Evolutionary conservation across 345 rosid genomes (phyloP), one percentile per base, ranked within the genome.

Genomic region (Toxicodendron radicans): DNA sequence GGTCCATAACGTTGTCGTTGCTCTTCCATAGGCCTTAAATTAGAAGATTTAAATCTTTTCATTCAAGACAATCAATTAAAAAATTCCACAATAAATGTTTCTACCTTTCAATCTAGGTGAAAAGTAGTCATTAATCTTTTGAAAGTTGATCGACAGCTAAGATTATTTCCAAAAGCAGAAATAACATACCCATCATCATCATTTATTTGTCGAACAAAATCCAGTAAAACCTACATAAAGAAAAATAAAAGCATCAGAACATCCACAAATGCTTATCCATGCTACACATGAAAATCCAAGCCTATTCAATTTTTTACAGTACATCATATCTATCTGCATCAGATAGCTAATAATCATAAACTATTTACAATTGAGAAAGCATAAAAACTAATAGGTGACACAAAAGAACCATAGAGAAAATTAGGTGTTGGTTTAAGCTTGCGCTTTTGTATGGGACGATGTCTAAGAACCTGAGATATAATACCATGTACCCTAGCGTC

Each of bases 1-100:
- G 97, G 94, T 77, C 99, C 99, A 87, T 95, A 95, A 58, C 97
- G 95, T 62, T 91, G 90, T 20, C 99, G 84, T 67, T 95, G 99
- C 89, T 90, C 99, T 90, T 95, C 99, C 99, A 95, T 95, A 70
- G 99, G 99, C 85, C 99, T 95, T 62, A 76, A 51, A 77, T 58
- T 52, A 65, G 54, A 83, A 70, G 13, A 80, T 57, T 24, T 17
- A 68, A 63, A 64, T 18, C 20, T n/a, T 76, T 17, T 74, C 58
- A 73, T 23, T 64, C 63, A 64, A 63, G 56, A 73, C 30, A 41
- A 59, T 56, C 20, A 58, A 52, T 27, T 27, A 21, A 13, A 56
- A 16, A 66, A 73, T 38, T 58, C 8, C 9, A 58, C 21, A 45
- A 64, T 41, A 12, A 52, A 68, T 27, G 68, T 23, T 70, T 70